These are phyloP conservation scores for Calamus simplicifolius DNA, from an alignment of 176 grass and related monocot genomes.

Conservation along the genomic window DNA sequence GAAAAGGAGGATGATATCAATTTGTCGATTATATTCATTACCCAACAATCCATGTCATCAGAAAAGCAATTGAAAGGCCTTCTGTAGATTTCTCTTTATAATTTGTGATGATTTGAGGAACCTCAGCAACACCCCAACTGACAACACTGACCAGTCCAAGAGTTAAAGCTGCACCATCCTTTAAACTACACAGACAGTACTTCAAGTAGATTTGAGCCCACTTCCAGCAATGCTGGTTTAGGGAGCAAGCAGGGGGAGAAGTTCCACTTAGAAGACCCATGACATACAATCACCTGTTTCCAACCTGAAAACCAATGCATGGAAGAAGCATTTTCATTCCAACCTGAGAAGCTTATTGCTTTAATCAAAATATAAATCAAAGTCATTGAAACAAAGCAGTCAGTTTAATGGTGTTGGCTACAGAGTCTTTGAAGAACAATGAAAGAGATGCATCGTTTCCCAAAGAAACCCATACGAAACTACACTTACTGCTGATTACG, in stretches of 20 bases:
- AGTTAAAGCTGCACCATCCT: constrained; percentile 46
- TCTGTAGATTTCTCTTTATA: constrained; percentile 75
- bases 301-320: too few relatives aligned
- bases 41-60: constrained; percentile 90
- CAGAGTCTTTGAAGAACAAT: too few relatives aligned
- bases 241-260: constrained; percentile 24
- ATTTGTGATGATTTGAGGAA: constrained; percentile 89
- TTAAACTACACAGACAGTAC: constrained; percentile 61
- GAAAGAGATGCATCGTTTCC: too few relatives aligned
- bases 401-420: too few relatives aligned
- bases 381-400: too few relatives aligned
- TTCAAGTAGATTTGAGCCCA: constrained; percentile 72
- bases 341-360: too few relatives aligned
- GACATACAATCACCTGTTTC: too few relatives aligned
- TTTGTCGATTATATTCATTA: constrained; percentile 4
- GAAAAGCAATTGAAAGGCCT: constrained; percentile 76
- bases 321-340: too few relatives aligned
- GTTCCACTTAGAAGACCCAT: constrained; percentile 43
- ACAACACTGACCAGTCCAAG: constrained; percentile 69
- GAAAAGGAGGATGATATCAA: too few relatives aligned
- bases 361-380: too few relatives aligned
- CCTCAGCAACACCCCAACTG: constrained; percentile 79
- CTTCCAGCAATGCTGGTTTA: constrained; percentile 34
- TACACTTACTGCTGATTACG: too few relatives aligned
- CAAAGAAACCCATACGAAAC: too few relatives aligned